Evolutionary conservation across 352 stramenopile genomes (phyloP), one percentile per base, ranked within the genome.

Genomic region (Globisporangium alternatum): DNA sequence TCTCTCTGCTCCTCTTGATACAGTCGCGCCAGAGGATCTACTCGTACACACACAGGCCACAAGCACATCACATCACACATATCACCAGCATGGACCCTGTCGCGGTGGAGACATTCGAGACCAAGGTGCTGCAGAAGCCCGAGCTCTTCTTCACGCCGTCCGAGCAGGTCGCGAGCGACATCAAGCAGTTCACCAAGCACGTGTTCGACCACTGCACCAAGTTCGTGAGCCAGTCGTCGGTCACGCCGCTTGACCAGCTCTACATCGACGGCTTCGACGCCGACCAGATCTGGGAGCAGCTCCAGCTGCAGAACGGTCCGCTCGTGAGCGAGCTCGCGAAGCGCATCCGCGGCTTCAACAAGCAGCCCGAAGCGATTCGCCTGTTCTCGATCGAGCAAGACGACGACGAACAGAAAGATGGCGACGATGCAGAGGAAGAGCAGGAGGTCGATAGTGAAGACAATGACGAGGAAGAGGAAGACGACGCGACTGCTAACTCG

Each of bases 71-170:
- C 35, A 41, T 41, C 35, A 41, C 25, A 30, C 25, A 30, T 21
- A 61, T 3, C 17, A 35, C 8, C 52, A 41, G 5, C 35, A 91
- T 91, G 83, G 78, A 91, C 80, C 72, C 77, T 37, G 72, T 73
- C 43, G 75, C 78, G 49, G 78, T 87, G 47, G 62, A 74, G 56
- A 76, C 71, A 63, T 91, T 93, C 67, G 78, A 78, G 68, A 65
- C 79, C 53, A 89, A 89, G 49, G 79, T 93, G 48, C 70, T 90
- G 59, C 71, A 83, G 57, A 70, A 89, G 56, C 84, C 84, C 63
- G 84, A 93, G 78, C 80, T 89, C 73, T 93, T 93, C 67, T 93
- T 93, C 70, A 90, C 81, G 37, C 78, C 85, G 41, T 91, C 83
- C 8, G 75, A 86, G 37, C 72, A 86, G 39, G 66, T 91, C 9